phyloP scores from a whole-genome alignment of 2,329 filamentous ascomycete genomes.

The Conoideocrella luteorostrata region DNA sequence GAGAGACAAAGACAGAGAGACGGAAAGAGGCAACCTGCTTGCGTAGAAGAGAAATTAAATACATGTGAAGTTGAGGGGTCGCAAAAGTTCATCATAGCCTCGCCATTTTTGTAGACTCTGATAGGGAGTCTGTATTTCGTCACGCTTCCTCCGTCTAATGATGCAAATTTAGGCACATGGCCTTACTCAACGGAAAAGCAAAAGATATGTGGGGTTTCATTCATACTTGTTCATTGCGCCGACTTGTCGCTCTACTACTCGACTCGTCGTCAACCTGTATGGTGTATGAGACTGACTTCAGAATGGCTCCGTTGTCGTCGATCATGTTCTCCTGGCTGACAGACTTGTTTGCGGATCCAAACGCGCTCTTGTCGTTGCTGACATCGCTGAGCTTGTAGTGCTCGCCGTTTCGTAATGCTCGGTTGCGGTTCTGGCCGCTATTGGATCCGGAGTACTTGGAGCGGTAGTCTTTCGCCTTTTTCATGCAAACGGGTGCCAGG shows the following conservation, averaged over 20 bases:
- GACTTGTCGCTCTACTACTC: not conserved
- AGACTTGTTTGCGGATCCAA: conserved; percentile 19
- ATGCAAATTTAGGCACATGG: too few relatives aligned
- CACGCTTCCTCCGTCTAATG: too few relatives aligned
- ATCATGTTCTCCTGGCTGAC: conserved; percentile 35
- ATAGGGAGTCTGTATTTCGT: too few relatives aligned
- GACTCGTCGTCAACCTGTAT: conserved; percentile 29
- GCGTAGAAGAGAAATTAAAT: too few relatives aligned
- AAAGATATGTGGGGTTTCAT: not conserved
- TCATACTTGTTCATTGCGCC: conserved; percentile 8
- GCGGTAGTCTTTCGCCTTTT: conserved; percentile 35
- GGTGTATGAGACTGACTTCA: conserved; percentile 37
- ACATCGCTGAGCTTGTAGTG: conserved; percentile 33
- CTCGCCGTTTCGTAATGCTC: conserved; percentile 20
- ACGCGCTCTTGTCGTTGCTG: conserved; percentile 25
- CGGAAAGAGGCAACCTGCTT: too few relatives aligned
- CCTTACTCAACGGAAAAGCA: too few relatives aligned
- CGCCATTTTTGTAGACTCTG: too few relatives aligned
- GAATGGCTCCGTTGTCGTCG: conserved; percentile 24
- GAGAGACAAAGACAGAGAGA: too few relatives aligned
- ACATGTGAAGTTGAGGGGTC: too few relatives aligned
- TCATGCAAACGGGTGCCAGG: conserved; percentile 36
- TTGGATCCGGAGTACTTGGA: conserved; percentile 30
- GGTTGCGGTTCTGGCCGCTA: conserved; percentile 16
- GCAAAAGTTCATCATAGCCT: too few relatives aligned